A percentile compares a stretch with the other conserved stretches of the same genome.
Evolutionary conservation across 495 filamentous ascomycete species (phyloP).

Genomic region (Cladorrhinum samala): DNA sequence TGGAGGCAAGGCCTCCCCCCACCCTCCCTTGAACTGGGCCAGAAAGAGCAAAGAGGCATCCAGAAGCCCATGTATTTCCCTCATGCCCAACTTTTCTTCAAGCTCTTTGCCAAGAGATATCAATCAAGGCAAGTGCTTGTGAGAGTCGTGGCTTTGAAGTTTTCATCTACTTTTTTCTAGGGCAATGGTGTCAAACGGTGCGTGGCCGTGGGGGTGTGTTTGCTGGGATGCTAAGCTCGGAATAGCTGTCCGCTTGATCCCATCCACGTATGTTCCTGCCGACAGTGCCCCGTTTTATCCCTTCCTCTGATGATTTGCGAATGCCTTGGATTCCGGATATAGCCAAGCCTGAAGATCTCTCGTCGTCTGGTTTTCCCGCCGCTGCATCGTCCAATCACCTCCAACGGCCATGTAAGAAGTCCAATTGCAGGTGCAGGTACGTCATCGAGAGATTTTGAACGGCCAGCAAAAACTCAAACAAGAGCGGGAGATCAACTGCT

Average conservation of each 20-base stretch:
- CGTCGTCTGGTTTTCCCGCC: not conserved
- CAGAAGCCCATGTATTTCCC: not conserved
- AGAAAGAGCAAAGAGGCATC: not conserved
- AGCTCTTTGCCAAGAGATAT: constrained; percentile 2
- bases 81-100: not conserved
- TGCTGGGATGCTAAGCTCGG: constrained; percentile 3
- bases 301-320: not conserved
- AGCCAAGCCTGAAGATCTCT: not conserved
- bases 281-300: not conserved
- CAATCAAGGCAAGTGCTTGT: not conserved
- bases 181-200: too few relatives aligned
- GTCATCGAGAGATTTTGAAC: constrained; percentile 1
- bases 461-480: not conserved
- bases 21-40: too few relatives aligned
- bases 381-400: not conserved
- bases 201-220: not conserved
- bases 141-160: not conserved
- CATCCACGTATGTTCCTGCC: not conserved
- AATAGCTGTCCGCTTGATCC: not conserved
- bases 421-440: not conserved
- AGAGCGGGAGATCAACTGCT: not conserved
- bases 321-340: constrained; percentile 3
- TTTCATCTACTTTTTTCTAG: not conserved
- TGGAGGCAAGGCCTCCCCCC: too few relatives aligned
- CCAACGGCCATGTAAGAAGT: not conserved